These are phyloP conservation scores for Candida sanyaensis DNA, from an alignment of 1,139 yeast species.

Conservation along the genomic window DNA sequence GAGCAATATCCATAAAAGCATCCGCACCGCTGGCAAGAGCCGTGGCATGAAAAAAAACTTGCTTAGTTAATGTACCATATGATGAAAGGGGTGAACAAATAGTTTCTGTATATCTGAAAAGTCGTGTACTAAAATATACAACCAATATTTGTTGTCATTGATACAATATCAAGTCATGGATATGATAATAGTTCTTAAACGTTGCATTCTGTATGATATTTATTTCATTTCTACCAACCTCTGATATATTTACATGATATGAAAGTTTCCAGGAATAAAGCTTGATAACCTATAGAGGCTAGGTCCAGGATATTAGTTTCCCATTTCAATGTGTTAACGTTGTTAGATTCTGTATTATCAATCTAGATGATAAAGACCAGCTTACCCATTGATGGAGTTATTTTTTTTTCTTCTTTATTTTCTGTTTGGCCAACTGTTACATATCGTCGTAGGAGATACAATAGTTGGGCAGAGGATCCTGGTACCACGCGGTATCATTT, in stretches of 20 bases:
- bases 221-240: slow-evolving; percentile 52
- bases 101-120: slow-evolving; percentile 59
- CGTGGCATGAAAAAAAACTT: slow-evolving; percentile 68
- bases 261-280: slow-evolving; percentile 72
- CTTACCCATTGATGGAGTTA: too few relatives aligned
- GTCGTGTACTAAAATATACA: slow-evolving; percentile 49
- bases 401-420: too few relatives aligned
- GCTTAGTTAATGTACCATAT: slow-evolving; percentile 59
- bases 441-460: too few relatives aligned
- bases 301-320: too few relatives aligned
- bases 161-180: slow-evolving; percentile 66
- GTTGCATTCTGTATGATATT: slow-evolving; percentile 51
- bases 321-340: too few relatives aligned
- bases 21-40: slow-evolving; percentile 69
- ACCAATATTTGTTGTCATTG: slow-evolving; percentile 75
- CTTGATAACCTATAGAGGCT: slow-evolving; percentile 32
- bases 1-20: slow-evolving; percentile 62
- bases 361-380: too few relatives aligned
- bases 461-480: too few relatives aligned
- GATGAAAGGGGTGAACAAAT: slow-evolving; percentile 81
- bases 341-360: too few relatives aligned
- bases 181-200: slow-evolving; percentile 55
- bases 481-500: too few relatives aligned
- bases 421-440: too few relatives aligned
- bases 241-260: slow-evolving; percentile 47